Base-by-base conservation (phyloP, 129 eudicot genomes). In the Silybum marianum region DNA sequence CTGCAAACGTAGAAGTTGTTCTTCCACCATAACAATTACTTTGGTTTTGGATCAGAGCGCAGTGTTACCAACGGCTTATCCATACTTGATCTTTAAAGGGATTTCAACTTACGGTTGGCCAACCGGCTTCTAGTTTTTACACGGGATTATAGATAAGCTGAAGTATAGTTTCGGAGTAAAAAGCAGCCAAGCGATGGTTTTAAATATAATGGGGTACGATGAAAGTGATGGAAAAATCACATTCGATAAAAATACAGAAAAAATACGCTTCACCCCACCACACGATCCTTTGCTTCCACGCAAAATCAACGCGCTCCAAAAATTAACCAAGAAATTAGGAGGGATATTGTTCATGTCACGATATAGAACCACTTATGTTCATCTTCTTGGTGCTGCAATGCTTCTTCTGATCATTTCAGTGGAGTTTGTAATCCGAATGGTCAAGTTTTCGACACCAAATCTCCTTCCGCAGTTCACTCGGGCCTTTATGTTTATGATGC, bases 401-500 rank as follows among this genome's bases (percentile, higher is more conserved):
- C 89, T 30, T 82, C 91, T 34, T 71, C 75, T 9, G 87, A 85
- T 83, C 72, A 72, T 80, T 79, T 85, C 6, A 12, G 0, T 34
- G 88, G 88, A 67, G 81, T 69, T 68, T 80, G 88, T 46, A 85
- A 85, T 63, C 22, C 79, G 3, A 38, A 42, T 9, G 88, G 88
- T 58, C 88, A 85, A 71, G 82, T 85, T 60, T 85, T 85, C 60
- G 79, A 85, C 63, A 39, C 78, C 23, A 75, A 75, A 14, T 75
- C 58, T 7, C 48, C 79, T 11, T 40, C 42, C 28, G 73, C 77
- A 7, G 80, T 72, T 58, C 91, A 84, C 76, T 34, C 80, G 21
- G 91, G 91, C 14, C 88, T 88, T 26, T 88, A 88, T 30, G 82
- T 88, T 9, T 88, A 87, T 80, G 91, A 88, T 78, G 91, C 85